These are phyloP conservation scores for Daldinia sp. DNA, from an alignment of 2,329 filamentous ascomycete species.

Conservation along the genomic window DNA sequence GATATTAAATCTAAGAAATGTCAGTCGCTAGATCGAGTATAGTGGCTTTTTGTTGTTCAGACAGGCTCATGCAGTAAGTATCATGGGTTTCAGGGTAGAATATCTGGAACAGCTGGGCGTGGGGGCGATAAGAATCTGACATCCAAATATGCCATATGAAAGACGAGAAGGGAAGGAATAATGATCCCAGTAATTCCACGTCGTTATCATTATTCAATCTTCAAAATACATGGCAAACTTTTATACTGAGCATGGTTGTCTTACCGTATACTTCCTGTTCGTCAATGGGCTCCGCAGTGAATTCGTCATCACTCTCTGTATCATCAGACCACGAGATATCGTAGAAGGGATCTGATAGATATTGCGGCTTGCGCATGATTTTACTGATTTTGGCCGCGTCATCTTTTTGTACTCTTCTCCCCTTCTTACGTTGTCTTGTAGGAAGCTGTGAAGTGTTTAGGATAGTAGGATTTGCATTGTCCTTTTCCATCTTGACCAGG, in stretches of 20 bases:
- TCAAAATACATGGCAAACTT: not conserved
- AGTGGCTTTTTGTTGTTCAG: conserved; percentile 4
- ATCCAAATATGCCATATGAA: not conserved
- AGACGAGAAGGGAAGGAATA: conserved; percentile 9
- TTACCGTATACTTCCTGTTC: conserved; percentile 96
- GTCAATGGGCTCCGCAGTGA: conserved; percentile 85
- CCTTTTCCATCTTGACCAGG: conserved; percentile 56
- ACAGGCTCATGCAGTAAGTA: not conserved
- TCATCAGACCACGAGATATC: conserved; percentile 56
- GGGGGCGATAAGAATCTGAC: conserved; percentile 22
- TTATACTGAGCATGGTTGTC: conserved; percentile 35
- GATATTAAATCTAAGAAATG: conserved; percentile 82
- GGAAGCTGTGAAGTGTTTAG: conserved; percentile 89
- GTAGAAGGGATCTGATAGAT: conserved; percentile 57
- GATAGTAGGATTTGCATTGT: conserved; percentile 94
- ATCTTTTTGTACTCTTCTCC: conserved; percentile 60
- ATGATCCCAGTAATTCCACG: conserved; percentile 22
- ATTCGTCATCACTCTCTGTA: conserved; percentile 64
- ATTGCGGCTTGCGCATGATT: conserved; percentile 60
- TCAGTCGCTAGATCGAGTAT: conserved; percentile 38
- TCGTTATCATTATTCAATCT: conserved; percentile 13
- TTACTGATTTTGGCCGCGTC: conserved; percentile 62
- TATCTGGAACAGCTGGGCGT: conserved; percentile 20
- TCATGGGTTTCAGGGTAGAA: conserved; percentile 13
- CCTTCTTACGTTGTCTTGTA: conserved; percentile 73